Conservation (phyloP, 352 stramenopile genomes). For the Phytophthora macrochlamydospora region DNA sequence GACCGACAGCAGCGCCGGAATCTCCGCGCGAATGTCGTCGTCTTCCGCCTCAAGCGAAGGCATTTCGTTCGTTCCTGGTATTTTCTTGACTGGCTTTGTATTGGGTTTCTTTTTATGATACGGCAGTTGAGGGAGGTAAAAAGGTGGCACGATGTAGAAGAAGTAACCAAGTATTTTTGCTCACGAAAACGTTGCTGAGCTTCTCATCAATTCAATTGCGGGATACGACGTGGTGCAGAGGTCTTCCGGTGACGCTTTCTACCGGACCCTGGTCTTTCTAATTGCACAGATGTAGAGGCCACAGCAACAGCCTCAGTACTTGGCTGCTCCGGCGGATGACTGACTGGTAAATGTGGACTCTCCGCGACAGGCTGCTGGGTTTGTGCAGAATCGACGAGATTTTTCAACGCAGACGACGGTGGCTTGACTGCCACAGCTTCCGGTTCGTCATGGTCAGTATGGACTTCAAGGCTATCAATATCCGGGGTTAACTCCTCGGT, state of each 20-base stretch:
- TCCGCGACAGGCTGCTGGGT: conserved; percentile 3
- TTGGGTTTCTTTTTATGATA: conserved; percentile 11
- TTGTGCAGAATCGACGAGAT: conserved; percentile 9
- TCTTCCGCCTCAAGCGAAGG: conserved; percentile 5
- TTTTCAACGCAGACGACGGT: neutral
- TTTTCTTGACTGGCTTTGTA: conserved; percentile 20
- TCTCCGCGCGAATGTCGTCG: conserved; percentile 42
- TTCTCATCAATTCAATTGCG: conserved; percentile 18
- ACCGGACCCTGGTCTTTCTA: conserved; percentile 43
- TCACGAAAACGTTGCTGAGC: conserved; percentile 6
- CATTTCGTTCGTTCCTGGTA: conserved; percentile 1
- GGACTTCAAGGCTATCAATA: conserved; percentile 5
- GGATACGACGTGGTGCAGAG: conserved; percentile 51
- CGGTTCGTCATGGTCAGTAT: conserved; percentile 31
- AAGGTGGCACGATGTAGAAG: no score
- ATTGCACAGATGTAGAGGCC: conserved; percentile 1
- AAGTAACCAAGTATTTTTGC: conserved; percentile 17
- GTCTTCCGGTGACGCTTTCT: conserved; percentile 69
- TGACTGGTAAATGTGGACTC: conserved; percentile 12
- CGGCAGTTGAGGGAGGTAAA: no score
- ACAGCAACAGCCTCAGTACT: conserved; percentile 1
- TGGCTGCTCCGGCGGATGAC: neutral
- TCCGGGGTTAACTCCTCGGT: conserved; percentile 15
- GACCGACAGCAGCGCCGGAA: conserved; percentile 46
- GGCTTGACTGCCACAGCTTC: conserved; percentile 19